Base-by-base conservation (phyloP, 2,329 filamentous ascomycete genomes). In the Phaeophleospora eucalypticola region DNA sequence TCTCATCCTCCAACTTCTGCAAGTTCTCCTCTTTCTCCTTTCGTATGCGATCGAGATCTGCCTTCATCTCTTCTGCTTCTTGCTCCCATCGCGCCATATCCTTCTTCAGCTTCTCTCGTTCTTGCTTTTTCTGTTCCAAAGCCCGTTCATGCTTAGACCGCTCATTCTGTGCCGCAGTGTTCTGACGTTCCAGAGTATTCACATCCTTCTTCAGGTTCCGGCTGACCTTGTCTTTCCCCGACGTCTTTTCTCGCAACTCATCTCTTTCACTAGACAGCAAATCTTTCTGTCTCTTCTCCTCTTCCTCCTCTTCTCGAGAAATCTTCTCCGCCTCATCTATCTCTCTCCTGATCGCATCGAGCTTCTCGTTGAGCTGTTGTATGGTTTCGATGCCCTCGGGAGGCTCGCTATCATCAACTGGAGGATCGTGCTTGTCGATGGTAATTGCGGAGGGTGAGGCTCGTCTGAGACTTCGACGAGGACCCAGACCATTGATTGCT, bases 161-260 rank as follows among this genome's bases (percentile, higher is more conserved):
- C 50, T 86, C 84, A 53, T 85, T 87, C 63, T 94, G 86, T 1
- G 87, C 85, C 3, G 82, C 79, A 39, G 89, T 82, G 72, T 94
- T 95, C 54, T 87, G 77, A 43, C 88, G 82, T 65, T 94, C 89
- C 4, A 90, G 81, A 37, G 80, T 81, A 43, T 87, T 84, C 43
- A 94, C 83, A 62, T 91, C 84, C 52, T 85, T 85, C 61, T 86
- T 88, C 44, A 96, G 70, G 62, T 89, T 89, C 36, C 87, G 83
- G 40, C 89, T 96, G 41, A 84, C 86, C 60, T 94, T 89, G 55
- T 97, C 91, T 66, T 94, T 95, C 62, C 95, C 88, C 64, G 87
- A 93, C 44, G 93, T 75, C 16, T 83, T 78, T 52, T 84, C 83
- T 59, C 80, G 84, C 65, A 95, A 82, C 41, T 84, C 79, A 56